Conservation (phyloP, 2,329 filamentous ascomycete genomes). For the Phoma herbarum region DNA sequence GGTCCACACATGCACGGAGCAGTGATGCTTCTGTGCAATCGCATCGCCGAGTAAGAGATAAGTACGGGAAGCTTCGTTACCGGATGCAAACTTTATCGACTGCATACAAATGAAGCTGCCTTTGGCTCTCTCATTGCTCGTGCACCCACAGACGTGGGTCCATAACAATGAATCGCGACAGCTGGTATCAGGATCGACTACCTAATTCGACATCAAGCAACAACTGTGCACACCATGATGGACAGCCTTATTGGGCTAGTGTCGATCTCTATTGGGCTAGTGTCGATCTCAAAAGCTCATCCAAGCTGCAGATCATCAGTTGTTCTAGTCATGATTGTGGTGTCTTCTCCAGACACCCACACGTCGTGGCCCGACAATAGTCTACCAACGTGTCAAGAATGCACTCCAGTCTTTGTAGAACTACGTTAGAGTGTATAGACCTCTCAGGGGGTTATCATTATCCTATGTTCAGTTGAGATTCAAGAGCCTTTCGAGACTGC, state of each 20-base stretch:
- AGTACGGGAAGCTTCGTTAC: not conserved
- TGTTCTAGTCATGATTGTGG: no score
- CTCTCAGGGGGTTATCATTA: not conserved
- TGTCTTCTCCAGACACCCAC: no score
- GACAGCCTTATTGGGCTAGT: not conserved
- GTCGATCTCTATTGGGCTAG: not conserved
- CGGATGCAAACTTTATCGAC: not conserved
- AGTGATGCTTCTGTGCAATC: slow-evolving; percentile 1
- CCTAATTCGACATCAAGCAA: not conserved
- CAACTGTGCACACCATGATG: not conserved
- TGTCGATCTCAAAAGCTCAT: not conserved
- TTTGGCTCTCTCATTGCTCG: not conserved
- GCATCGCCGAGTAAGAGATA: not conserved
- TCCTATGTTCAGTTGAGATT: not conserved
- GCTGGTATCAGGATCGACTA: not conserved
- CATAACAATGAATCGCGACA: not conserved
- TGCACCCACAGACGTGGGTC: not conserved
- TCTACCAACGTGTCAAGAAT: not conserved
- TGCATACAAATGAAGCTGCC: not conserved
- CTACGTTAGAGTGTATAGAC: not conserved
- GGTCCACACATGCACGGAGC: not conserved
- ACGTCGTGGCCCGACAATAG: not conserved
- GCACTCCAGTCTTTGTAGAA: not conserved
- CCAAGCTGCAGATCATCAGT: not conserved
- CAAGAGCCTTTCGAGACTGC: not conserved